phyloP scores from a whole-genome alignment of 495 filamentous ascomycete genomes.

The Extremus antarcticus region DNA sequence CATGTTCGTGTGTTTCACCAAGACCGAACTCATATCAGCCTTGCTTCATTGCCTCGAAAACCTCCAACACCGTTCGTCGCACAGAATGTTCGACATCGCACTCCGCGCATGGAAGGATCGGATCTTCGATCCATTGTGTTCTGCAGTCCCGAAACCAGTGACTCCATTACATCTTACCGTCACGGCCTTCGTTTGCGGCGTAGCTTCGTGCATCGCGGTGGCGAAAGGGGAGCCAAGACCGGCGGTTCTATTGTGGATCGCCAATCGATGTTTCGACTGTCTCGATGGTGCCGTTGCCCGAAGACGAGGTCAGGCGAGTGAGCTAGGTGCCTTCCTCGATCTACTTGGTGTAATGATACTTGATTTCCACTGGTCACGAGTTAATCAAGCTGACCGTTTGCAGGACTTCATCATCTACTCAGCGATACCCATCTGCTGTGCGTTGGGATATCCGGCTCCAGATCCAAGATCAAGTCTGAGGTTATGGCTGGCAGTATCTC shows the following conservation, averaged over 20 bases:
- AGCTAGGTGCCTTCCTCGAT: conserved; percentile 30
- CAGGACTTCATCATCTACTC: conserved; percentile 30
- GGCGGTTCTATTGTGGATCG: conserved; percentile 19
- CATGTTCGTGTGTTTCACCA: too few species aligned
- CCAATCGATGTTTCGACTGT: conserved; percentile 28
- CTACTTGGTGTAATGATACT: too few species aligned
- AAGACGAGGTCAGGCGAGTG: conserved; percentile 15
- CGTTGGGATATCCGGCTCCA: neutral
- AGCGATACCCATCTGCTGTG: conserved; percentile 22
- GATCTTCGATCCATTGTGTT: conserved; percentile 18
- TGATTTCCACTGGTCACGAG: too few species aligned
- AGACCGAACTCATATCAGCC: too few species aligned
- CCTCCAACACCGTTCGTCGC: too few species aligned
- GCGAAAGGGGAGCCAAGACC: neutral
- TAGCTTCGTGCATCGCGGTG: conserved; percentile 12
- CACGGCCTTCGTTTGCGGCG: conserved; percentile 21
- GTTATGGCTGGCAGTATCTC: conserved; percentile 20
- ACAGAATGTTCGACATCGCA: conserved; percentile 15
- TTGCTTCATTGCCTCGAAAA: too few species aligned
- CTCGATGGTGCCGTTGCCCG: conserved; percentile 29
- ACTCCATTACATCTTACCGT: conserved; percentile 21
- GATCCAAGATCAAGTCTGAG: neutral
- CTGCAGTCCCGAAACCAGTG: conserved; percentile 16
- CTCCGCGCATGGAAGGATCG: conserved; percentile 26
- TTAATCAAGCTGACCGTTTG: too few species aligned